These are phyloP conservation scores for Botryotinia globosa DNA, from an alignment of 2,329 filamentous ascomycete genomes.

Conservation along the genomic window DNA sequence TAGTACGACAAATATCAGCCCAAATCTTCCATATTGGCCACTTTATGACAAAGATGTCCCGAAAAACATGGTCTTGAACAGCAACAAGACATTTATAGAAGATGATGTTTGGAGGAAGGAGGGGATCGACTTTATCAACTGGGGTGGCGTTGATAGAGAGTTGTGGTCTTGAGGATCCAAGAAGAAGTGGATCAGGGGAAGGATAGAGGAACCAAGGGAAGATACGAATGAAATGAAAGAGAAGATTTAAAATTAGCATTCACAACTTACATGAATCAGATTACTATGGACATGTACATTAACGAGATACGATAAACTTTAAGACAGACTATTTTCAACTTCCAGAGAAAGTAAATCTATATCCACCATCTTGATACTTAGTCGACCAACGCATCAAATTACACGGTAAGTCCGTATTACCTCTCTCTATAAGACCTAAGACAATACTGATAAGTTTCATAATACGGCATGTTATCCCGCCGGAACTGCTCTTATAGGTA, in stretches of 20 bases:
- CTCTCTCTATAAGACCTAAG: rapidly evolving
- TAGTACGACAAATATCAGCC: constrained; percentile 25
- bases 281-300: rapidly evolving
- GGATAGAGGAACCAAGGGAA: not conserved
- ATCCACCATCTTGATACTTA: too few species aligned
- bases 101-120: constrained; percentile 48
- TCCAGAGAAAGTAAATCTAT: not conserved
- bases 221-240: not conserved
- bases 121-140: constrained; percentile 46
- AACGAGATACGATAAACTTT: not conserved
- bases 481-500: not conserved
- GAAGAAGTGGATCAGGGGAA: too few species aligned
- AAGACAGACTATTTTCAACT: not conserved
- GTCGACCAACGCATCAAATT: not conserved
- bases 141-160: constrained; percentile 40
- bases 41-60: constrained; percentile 41
- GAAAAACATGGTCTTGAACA: constrained; percentile 46
- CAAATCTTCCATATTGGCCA: constrained; percentile 44
- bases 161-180: constrained; percentile 32
- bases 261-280: not conserved
- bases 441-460: too few species aligned
- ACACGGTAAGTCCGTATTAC: not conserved
- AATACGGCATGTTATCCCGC: not conserved
- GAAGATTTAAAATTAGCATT: not conserved
- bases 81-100: constrained; percentile 45